Evolutionary conservation across 169 alveolate species (phyloP).

Genomic region (Cryptosporidium ubiquitum): DNA sequence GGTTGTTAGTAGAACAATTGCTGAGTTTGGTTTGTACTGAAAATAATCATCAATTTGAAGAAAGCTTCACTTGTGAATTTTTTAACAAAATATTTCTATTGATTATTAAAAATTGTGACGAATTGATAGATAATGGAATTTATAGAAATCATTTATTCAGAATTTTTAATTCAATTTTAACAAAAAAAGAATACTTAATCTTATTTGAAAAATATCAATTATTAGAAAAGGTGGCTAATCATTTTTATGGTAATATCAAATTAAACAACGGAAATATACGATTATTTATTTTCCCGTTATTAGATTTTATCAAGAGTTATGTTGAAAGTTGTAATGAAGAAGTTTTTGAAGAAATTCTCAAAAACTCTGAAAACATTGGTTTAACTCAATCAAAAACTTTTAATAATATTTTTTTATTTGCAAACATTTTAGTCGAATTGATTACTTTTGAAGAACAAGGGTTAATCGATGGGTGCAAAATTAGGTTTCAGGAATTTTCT

Average conservation of each 20-base stretch:
- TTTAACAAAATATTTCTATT: slow-evolving; percentile 5
- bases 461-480: slow-evolving; percentile 23
- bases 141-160: slow-evolving; percentile 14
- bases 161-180: slow-evolving; percentile 31
- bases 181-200: neutral
- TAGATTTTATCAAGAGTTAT: slow-evolving; percentile 1
- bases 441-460: slow-evolving; percentile 41
- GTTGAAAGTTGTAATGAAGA: neutral
- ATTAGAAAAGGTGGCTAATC: neutral
- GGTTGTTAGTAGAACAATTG: slow-evolving; percentile 36
- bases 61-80: neutral
- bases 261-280: neutral
- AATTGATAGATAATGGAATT: slow-evolving; percentile 25
- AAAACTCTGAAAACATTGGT: neutral
- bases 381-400: neutral
- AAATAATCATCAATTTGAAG: neutral
- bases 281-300: slow-evolving; percentile 51
- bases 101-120: slow-evolving; percentile 13
- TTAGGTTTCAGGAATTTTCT: slow-evolving; percentile 14
- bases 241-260: slow-evolving; percentile 4
- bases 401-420: neutral
- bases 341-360: neutral
- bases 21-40: neutral
- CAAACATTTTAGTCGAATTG: slow-evolving; percentile 43
- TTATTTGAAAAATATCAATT: neutral